Evolutionary conservation across 2,329 filamentous ascomycete species (phyloP).

Genomic region (Fonsecaea multimorphosa): DNA sequence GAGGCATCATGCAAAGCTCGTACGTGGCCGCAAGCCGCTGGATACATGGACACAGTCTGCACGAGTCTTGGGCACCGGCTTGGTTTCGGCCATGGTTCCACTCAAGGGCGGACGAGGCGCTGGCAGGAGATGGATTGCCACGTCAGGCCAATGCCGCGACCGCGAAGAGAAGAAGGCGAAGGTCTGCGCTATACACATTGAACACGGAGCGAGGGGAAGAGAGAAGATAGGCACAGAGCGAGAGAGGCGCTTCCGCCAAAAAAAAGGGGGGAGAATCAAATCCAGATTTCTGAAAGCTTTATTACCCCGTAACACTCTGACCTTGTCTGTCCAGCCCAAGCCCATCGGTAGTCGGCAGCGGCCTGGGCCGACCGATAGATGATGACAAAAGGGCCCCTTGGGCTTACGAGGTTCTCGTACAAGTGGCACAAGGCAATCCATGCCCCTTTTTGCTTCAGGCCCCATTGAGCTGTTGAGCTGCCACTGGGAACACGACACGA

Average conservation of each 20-base stretch:
- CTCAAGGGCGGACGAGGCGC: not conserved
- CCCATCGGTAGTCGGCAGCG: not conserved
- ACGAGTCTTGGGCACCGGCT: not conserved
- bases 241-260: not conserved
- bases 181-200: not conserved
- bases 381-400: not conserved
- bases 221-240: not conserved
- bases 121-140: not conserved
- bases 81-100: not conserved
- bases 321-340: no score
- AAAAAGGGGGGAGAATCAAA: not conserved
- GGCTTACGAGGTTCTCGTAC: no score
- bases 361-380: not conserved
- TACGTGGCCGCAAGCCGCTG: not conserved
- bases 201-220: not conserved
- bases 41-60: slow-evolving; percentile 7
- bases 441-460: not conserved
- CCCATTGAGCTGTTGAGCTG: not conserved
- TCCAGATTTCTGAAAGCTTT: not conserved
- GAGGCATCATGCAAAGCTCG: not conserved
- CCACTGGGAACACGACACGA: not conserved
- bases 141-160: not conserved
- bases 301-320: no score
- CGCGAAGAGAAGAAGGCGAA: not conserved
- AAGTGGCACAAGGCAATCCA: not conserved